A percentile compares a stretch with the other conserved stretches of the same genome.
Evolutionary conservation across 192 early-diverging fungal genomes (phyloP).

Genomic region (Irineochytrium annulatum): DNA sequence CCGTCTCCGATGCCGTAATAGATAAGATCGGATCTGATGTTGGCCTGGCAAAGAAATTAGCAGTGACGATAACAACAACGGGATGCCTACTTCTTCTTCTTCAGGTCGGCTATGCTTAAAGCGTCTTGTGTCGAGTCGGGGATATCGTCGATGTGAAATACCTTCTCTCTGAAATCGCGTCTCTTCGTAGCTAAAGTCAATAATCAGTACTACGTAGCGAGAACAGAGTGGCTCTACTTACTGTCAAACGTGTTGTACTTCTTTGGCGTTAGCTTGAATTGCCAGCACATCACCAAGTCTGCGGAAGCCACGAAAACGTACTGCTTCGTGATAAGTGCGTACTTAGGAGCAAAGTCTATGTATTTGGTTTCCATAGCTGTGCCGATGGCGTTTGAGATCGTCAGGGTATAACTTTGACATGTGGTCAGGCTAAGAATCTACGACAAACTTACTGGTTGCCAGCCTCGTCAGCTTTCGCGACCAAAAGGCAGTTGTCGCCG

Average conservation of each 20-base stretch:
- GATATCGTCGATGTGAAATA: slow-evolving; percentile 54
- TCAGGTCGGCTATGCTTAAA: slow-evolving; percentile 4
- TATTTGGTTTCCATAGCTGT: slow-evolving; percentile 48
- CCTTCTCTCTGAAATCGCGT: slow-evolving; percentile 38
- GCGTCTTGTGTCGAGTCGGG: not conserved
- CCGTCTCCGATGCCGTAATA: slow-evolving; percentile 36
- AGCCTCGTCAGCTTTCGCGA: slow-evolving; percentile 39
- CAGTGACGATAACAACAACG: not conserved
- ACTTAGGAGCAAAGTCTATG: slow-evolving; percentile 49
- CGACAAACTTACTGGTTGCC: slow-evolving; percentile 23
- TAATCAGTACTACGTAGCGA: not conserved
- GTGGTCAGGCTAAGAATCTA: slow-evolving; percentile 1
- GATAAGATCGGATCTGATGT: slow-evolving; percentile 43
- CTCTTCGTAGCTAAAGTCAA: slow-evolving; percentile 30
- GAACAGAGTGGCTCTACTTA: slow-evolving; percentile 6
- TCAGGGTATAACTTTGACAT: slow-evolving; percentile 37
- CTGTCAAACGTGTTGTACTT: slow-evolving; percentile 39
- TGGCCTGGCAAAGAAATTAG: slow-evolving; percentile 10
- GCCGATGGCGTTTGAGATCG: slow-evolving; percentile 53
- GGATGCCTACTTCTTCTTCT: not conserved
- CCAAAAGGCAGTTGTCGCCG: slow-evolving; percentile 45
- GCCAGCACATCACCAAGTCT: slow-evolving; percentile 46
- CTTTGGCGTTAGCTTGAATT: slow-evolving; percentile 35
- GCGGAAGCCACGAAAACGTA: slow-evolving; percentile 40
- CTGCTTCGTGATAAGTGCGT: slow-evolving; percentile 38